Evolutionary conservation across 768 basidiomycete genomes (phyloP).

Genomic region (Leucocoprinus birnbaumii): DNA sequence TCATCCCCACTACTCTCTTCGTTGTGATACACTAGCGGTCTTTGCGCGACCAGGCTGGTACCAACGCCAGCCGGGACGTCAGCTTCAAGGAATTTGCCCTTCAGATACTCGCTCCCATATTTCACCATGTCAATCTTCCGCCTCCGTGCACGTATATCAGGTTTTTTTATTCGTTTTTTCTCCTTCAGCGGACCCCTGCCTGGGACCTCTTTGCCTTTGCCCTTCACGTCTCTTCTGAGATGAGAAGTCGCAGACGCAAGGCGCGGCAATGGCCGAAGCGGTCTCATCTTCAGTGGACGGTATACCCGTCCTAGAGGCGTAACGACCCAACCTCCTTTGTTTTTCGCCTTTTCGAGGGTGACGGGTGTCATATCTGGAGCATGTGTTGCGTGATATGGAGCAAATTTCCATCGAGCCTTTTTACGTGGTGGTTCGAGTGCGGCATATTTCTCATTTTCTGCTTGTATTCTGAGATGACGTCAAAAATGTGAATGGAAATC

Average conservation of each 20-base stretch:
- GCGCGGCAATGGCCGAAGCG: slow-evolving; percentile 53
- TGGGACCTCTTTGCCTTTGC: too few species aligned
- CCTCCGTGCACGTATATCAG: slow-evolving; percentile 55
- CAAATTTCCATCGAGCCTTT: slow-evolving; percentile 25
- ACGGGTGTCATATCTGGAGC: slow-evolving; percentile 64
- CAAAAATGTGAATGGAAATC: slow-evolving; percentile 5
- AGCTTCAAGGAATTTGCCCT: slow-evolving; percentile 62
- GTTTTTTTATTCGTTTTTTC: slow-evolving; percentile 46
- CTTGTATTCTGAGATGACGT: slow-evolving; percentile 19
- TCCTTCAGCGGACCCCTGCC: slow-evolving; percentile 27
- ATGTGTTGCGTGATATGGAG: slow-evolving; percentile 35
- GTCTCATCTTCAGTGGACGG: slow-evolving; percentile 68
- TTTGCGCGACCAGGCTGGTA: slow-evolving; percentile 9
- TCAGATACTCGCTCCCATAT: slow-evolving; percentile 69
- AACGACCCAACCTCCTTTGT: slow-evolving; percentile 63
- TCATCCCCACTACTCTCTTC: slow-evolving; percentile 13
- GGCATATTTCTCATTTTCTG: slow-evolving; percentile 22
- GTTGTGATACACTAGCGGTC: slow-evolving; percentile 5
- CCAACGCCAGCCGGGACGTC: slow-evolving; percentile 24
- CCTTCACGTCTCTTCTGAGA: slow-evolving; percentile 11
- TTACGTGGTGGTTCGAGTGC: slow-evolving; percentile 30
- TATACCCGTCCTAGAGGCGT: slow-evolving; percentile 66
- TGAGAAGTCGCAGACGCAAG: slow-evolving; percentile 12
- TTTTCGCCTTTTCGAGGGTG: slow-evolving; percentile 52
- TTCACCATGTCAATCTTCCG: slow-evolving; percentile 70